A percentile compares a stretch with the other conserved stretches of the same genome.
Conservation (phyloP, 2,329 filamentous ascomycete species). For the Beauveria caledonica region DNA sequence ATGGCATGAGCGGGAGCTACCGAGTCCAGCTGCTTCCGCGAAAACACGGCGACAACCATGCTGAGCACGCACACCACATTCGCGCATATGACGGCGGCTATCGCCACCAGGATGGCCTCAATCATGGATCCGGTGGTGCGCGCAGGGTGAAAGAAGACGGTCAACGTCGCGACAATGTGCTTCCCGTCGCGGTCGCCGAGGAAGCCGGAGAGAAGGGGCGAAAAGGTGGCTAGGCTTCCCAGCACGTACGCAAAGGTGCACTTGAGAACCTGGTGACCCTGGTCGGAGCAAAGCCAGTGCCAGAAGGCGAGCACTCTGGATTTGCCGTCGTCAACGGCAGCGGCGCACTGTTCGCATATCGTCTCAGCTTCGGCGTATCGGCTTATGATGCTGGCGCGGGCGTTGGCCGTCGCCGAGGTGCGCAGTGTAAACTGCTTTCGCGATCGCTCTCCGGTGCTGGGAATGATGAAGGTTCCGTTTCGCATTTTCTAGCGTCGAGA, state of each 20-base stretch:
- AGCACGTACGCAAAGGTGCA: slow-evolving; percentile 85
- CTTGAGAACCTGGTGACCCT: slow-evolving; percentile 75
- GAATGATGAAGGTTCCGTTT: slow-evolving; percentile 81
- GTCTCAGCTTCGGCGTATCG: slow-evolving; percentile 13
- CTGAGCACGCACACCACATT: slow-evolving; percentile 66
- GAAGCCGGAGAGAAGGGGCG: slow-evolving; percentile 60
- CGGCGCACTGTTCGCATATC: slow-evolving; percentile 13
- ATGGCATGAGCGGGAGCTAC: slow-evolving; percentile 67
- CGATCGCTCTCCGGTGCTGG: slow-evolving; percentile 75
- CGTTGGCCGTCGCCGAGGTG: slow-evolving; percentile 29
- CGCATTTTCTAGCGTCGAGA: slow-evolving; percentile 56
- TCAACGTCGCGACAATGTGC: slow-evolving; percentile 87
- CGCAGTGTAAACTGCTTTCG: slow-evolving; percentile 73
- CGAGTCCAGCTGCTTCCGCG: slow-evolving; percentile 57
- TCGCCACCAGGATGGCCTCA: slow-evolving; percentile 69
- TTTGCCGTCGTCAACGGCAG: slow-evolving; percentile 14
- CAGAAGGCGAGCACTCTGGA: slow-evolving; percentile 35
- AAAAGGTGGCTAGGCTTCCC: slow-evolving; percentile 79
- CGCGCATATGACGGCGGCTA: slow-evolving; percentile 67
- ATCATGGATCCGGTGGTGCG: slow-evolving; percentile 83
- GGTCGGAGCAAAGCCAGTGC: slow-evolving; percentile 60
- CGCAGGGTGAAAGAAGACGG: slow-evolving; percentile 90
- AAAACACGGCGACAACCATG: slow-evolving; percentile 81
- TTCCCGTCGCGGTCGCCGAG: slow-evolving; percentile 84
- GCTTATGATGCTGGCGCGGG: slow-evolving; percentile 19